Percentiles rank a stretch among this genome's conserved stretches.
These are phyloP conservation scores for Penicillium paneum DNA, from an alignment of 2,329 filamentous ascomycete species.

Conservation along the genomic window DNA sequence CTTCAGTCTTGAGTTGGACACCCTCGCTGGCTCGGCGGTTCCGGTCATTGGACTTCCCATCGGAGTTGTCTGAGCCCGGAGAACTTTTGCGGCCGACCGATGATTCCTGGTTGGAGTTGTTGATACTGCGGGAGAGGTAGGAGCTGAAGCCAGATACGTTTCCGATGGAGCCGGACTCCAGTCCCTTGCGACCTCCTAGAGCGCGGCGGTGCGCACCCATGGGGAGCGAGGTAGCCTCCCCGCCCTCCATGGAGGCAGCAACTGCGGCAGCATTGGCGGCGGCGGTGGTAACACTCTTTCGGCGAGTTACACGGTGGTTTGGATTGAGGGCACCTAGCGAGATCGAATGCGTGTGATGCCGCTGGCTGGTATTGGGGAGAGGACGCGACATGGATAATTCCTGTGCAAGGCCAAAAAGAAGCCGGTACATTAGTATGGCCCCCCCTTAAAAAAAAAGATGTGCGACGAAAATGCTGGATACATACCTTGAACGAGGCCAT, in stretches of 20 bases:
- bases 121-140: constrained; percentile 42
- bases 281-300: constrained; percentile 86
- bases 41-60: constrained; percentile 51
- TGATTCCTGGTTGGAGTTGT: constrained; percentile 34
- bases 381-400: constrained; percentile 60
- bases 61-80: constrained; percentile 33
- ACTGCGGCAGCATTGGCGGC: constrained; percentile 65
- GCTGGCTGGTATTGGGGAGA: constrained; percentile 65
- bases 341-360: constrained; percentile 77
- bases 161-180: constrained; percentile 61
- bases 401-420: constrained; percentile 21
- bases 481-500: constrained; percentile 44
- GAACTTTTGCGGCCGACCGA: constrained; percentile 40
- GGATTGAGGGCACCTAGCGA: constrained; percentile 73
- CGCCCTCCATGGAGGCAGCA: constrained; percentile 65
- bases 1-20: constrained; percentile 77
- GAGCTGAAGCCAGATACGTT: constrained; percentile 40
- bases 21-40: constrained; percentile 76
- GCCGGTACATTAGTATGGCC: constrained; percentile 25
- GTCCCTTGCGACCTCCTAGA: constrained; percentile 47
- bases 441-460: background rate
- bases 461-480: background rate
- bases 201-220: constrained; percentile 57
- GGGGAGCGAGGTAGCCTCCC: constrained; percentile 59
- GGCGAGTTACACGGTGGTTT: constrained; percentile 80